Percentiles rank a stretch among this genome's conserved stretches.
These are phyloP conservation scores for Fusarium austroafricanum DNA, from an alignment of 2,329 filamentous ascomycete species.

Conservation along the genomic window DNA sequence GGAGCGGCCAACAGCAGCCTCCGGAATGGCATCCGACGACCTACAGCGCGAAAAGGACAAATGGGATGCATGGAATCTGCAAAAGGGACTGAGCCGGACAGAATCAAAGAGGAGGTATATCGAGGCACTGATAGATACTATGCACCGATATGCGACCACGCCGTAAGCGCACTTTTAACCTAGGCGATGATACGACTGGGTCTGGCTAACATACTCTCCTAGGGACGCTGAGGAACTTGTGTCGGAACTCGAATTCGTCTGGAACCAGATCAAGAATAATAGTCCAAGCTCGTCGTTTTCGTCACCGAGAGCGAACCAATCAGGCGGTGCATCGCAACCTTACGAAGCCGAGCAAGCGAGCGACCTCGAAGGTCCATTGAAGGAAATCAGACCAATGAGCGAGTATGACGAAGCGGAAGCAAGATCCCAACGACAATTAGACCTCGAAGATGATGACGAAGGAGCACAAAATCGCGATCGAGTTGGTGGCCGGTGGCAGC, in stretches of 20 bases:
- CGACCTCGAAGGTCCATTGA: constrained; percentile 68
- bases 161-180: constrained; percentile 61
- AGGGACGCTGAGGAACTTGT: constrained; percentile 89
- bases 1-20: constrained; percentile 75
- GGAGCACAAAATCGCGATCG: constrained; percentile 46
- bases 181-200: background rate
- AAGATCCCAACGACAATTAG: constrained; percentile 61
- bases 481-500: constrained; percentile 74
- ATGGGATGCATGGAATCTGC: constrained; percentile 96
- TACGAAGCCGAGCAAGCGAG: constrained; percentile 61
- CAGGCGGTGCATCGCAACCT: constrained; percentile 51
- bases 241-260: constrained; percentile 96
- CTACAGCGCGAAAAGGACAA: constrained; percentile 72
- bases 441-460: constrained; percentile 60
- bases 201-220: constrained; percentile 36
- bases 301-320: constrained; percentile 61
- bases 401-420: constrained; percentile 78
- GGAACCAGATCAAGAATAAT: constrained; percentile 96
- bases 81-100: constrained; percentile 84
- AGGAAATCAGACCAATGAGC: constrained; percentile 85
- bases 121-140: constrained; percentile 92
- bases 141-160: constrained; percentile 95
- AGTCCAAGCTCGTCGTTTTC: constrained; percentile 72
- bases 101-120: constrained; percentile 96
- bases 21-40: constrained; percentile 63